Evolutionary conservation across 805 yeast species (phyloP).

Genomic region (Starmerella tilneyi): DNA sequence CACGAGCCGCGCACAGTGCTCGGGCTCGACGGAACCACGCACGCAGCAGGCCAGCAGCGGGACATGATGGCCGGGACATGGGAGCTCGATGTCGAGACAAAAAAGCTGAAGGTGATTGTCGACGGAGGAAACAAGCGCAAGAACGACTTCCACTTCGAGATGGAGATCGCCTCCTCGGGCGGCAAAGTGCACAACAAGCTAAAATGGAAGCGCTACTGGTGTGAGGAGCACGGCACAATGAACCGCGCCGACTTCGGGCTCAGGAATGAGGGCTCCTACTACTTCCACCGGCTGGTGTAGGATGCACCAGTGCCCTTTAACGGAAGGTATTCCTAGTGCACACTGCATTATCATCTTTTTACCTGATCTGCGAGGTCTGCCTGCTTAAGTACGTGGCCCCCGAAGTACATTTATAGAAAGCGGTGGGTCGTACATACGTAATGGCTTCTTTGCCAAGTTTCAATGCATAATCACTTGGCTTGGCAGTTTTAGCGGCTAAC

Average conservation of each 20-base stretch:
- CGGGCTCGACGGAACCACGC: slow-evolving; percentile 22
- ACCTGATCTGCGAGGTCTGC: no score
- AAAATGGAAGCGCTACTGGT: slow-evolving; percentile 58
- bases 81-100: slow-evolving; percentile 49
- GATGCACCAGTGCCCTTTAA: no score
- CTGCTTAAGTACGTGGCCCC: no score
- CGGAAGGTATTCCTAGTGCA: no score
- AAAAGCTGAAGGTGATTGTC: slow-evolving; percentile 39
- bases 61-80: slow-evolving; percentile 29
- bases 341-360: no score
- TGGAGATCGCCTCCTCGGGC: slow-evolving; percentile 53
- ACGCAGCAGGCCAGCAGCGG: background rate
- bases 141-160: slow-evolving; percentile 51
- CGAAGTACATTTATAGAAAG: no score
- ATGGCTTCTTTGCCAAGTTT: no score
- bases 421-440: no score
- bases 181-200: slow-evolving; percentile 56
- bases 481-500: no score
- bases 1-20: slow-evolving; percentile 63
- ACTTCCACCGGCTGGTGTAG: slow-evolving; percentile 47
- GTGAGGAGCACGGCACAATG: slow-evolving; percentile 45
- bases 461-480: no score
- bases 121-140: slow-evolving; percentile 44
- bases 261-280: slow-evolving; percentile 67
- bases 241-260: slow-evolving; percentile 47